Evolutionary conservation across 257 asterid genomes (phyloP), one percentile per base, ranked within the genome.

Genomic region (Leptodermis oblonga): DNA sequence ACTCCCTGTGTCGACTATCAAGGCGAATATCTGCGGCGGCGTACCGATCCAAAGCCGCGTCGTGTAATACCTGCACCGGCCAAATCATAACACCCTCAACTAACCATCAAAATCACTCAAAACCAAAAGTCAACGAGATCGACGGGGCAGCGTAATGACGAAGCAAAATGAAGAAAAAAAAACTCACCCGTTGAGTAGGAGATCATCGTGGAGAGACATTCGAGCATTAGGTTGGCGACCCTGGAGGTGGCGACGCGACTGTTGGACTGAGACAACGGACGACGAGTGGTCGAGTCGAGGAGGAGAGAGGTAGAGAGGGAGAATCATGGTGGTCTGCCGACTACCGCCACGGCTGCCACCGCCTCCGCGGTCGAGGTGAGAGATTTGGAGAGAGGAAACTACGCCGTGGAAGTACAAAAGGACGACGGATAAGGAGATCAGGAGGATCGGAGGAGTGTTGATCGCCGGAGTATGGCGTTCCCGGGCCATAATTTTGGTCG

Each of bases 1-100:
- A 70, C 98, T 92, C 39, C 98, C 98, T 0, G 98, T 88, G 78
- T 92, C 98, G n/a, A 92, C 97, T 51, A 92, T 92, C 49, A 92
- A 87, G 12, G 98, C 96, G 69, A 92, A 92, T 79, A 68, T 79
- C 90, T 92, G 98, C 25, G 95, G 96, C 22, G 98, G 98, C 15
- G 95, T 84, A 64, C 98, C 98, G 84, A 92, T 92, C 98, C 89
- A 90, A 30, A 92, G 75, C 53, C 93, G 90, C 71, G 96, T 88
- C n/a, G 98, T 88, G 69, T 92, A 92, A 72, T 92, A 92, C 79
- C 98, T 92, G 84, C 79, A 82, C 53, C 70, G 52, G 42, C 52
- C 36, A 69, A 30, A 64, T 12, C n/a, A 46, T 46, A 3, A 46
- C 52, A 36, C 31, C 12, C n/a, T 28, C 41, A n/a, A 59, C 1